These are phyloP conservation scores for Kwoniella dendrophila DNA, from an alignment of 768 basidiomycete species.

Conservation along the genomic window DNA sequence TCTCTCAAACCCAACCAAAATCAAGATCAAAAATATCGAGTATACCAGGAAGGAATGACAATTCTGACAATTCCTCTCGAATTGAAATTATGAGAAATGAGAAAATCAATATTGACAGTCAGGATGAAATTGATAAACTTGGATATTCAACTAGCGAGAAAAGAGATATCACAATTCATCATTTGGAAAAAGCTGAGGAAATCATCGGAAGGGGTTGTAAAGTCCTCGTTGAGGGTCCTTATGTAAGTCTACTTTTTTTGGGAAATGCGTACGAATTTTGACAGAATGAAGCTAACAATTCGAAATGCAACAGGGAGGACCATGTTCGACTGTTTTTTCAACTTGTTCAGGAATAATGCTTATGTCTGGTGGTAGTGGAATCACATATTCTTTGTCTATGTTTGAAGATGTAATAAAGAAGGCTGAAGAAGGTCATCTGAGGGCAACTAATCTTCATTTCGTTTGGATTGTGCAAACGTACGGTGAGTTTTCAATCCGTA, in stretches of 20 bases:
- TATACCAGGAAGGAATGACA: neutral
- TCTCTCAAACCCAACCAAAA: neutral
- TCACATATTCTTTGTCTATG: constrained; percentile 68
- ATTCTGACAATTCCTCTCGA: too few relatives aligned
- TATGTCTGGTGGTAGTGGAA: constrained; percentile 75
- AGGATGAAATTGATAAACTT: constrained; percentile 1
- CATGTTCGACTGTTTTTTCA: constrained; percentile 63
- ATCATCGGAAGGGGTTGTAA: constrained; percentile 20
- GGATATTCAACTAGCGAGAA: neutral
- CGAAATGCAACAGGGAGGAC: constrained; percentile 53
- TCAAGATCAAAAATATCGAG: neutral
- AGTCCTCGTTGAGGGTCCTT: constrained; percentile 69
- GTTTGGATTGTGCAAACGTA: constrained; percentile 68
- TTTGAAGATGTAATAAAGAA: constrained; percentile 66
- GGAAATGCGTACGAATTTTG: too few relatives aligned
- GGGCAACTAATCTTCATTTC: constrained; percentile 66
- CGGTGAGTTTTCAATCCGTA: constrained; percentile 52
- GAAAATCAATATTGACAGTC: too few relatives aligned
- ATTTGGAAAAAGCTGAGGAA: constrained; percentile 3
- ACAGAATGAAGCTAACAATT: neutral
- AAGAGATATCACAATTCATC: constrained; percentile 3
- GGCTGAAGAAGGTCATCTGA: constrained; percentile 58
- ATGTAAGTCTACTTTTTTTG: constrained; percentile 39
- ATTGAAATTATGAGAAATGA: neutral
- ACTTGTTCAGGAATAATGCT: constrained; percentile 71